These are phyloP conservation scores for Biscogniauxia sp. DNA, from an alignment of 2,329 filamentous ascomycete genomes.

Conservation along the genomic window DNA sequence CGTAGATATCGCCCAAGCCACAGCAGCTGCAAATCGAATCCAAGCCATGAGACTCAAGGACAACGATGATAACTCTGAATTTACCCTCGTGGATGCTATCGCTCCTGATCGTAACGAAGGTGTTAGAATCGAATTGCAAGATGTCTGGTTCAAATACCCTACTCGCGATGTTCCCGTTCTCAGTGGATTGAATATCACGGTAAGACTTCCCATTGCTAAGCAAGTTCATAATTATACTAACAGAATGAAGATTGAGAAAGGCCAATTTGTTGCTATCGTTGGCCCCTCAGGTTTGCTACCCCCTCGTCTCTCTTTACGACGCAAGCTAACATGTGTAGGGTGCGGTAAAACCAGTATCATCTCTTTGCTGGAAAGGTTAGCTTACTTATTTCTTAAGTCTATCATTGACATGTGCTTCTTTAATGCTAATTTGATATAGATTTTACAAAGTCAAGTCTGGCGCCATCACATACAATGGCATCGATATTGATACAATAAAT, in stretches of 20 bases:
- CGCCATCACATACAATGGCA: conserved; percentile 60
- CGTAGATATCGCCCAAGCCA: conserved; percentile 53
- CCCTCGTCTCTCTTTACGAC: neutral
- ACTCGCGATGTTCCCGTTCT: conserved; percentile 57
- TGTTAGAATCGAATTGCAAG: conserved; percentile 53
- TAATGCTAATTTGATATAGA: conserved; percentile 19
- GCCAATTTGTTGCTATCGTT: conserved; percentile 69
- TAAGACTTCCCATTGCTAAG: conserved; percentile 8
- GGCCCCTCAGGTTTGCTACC: conserved; percentile 55
- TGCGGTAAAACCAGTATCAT: conserved; percentile 74
- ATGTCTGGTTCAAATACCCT: conserved; percentile 61
- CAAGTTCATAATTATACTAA: conserved; percentile 9
- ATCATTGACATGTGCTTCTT: no score
- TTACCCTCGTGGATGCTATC: conserved; percentile 32
- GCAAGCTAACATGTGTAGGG: conserved; percentile 22
- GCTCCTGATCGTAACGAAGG: conserved; percentile 45
- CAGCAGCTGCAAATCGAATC: conserved; percentile 60
- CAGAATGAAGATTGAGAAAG: conserved; percentile 50
- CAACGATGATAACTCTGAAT: conserved; percentile 16
- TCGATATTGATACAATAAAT: conserved; percentile 57
- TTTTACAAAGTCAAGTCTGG: conserved; percentile 70
- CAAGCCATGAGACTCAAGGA: conserved; percentile 44
- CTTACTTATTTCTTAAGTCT: neutral
- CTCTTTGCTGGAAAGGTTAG: conserved; percentile 54
- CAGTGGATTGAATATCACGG: conserved; percentile 56